phyloP scores from a whole-genome alignment of 1,139 yeast species.

The Saccharomyces hybrid region DNA sequence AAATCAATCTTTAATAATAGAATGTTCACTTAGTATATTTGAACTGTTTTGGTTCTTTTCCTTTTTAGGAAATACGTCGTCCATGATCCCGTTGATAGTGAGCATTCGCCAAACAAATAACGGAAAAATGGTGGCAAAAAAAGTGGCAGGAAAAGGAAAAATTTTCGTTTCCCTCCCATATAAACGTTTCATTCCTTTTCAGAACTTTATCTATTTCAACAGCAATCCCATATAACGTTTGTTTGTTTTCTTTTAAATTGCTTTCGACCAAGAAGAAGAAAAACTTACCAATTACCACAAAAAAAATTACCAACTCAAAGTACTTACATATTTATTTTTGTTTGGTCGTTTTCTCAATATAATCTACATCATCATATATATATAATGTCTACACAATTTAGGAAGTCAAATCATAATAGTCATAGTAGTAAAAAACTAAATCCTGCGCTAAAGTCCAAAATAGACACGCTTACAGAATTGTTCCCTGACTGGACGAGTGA shows the following conservation, averaged over 20 bases:
- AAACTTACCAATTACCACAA: background rate
- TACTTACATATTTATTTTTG: constrained; percentile 1
- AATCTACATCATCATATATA: constrained; percentile 1
- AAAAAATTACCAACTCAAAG: constrained; percentile 18
- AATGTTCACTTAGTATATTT: constrained; percentile 9
- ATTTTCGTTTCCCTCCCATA: background rate
- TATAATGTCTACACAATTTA: background rate
- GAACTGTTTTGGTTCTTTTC: background rate
- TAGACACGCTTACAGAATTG: constrained; percentile 66
- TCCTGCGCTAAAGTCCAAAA: constrained; percentile 39
- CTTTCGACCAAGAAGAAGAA: background rate
- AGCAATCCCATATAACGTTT: background rate
- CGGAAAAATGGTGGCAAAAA: constrained; percentile 10
- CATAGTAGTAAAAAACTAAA: constrained; percentile 27
- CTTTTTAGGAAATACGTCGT: background rate
- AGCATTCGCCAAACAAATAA: background rate
- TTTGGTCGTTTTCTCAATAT: constrained; percentile 1
- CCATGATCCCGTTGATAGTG: background rate
- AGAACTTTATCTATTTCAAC: constrained; percentile 26
- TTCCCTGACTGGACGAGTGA: constrained; percentile 94
- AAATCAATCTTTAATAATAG: constrained; percentile 10
- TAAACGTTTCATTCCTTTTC: background rate
- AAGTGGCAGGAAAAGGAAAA: background rate
- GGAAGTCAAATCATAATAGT: constrained; percentile 4
- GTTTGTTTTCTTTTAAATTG: constrained; percentile 10